Evolutionary conservation across 129 eudicot species (phyloP).

Genomic region (Chrysanthemum seticuspe): DNA sequence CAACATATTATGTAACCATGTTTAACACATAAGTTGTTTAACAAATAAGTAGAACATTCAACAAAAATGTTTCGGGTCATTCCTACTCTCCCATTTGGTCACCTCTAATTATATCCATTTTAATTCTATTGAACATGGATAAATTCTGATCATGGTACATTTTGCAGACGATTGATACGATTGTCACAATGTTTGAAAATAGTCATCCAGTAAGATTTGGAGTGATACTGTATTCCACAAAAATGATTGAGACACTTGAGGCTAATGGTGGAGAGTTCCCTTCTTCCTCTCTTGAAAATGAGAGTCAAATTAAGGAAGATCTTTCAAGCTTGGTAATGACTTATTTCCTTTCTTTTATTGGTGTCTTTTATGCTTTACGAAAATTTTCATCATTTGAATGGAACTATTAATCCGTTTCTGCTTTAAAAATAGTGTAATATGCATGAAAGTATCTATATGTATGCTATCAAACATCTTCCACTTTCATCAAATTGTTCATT

Average conservation of each 20-base stretch:
- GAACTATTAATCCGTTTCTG: background rate
- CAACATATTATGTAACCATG: no score
- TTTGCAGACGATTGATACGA: conserved; percentile 70
- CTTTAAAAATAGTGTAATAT: no score
- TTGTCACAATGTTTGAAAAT: conserved; percentile 70
- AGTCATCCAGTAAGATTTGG: conserved; percentile 90
- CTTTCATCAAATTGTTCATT: conserved; percentile 9
- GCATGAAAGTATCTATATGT: no score
- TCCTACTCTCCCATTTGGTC: background rate
- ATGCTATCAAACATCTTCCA: background rate
- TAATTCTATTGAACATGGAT: background rate
- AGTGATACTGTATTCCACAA: conserved; percentile 71
- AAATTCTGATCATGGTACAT: conserved; percentile 5
- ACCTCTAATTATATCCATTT: background rate
- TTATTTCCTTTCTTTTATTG: conserved; percentile 8
- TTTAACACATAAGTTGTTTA: no score
- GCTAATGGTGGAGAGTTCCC: conserved; percentile 63
- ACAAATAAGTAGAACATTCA: no score
- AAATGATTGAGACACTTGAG: conserved; percentile 57
- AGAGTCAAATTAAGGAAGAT: conserved; percentile 51
- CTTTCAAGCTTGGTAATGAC: conserved; percentile 76
- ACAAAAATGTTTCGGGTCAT: no score
- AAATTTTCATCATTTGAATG: background rate
- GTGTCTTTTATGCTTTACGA: conserved; percentile 3
- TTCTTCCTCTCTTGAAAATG: conserved; percentile 36